phyloP scores from a whole-genome alignment of 2,329 filamentous ascomycete species.

The Aspergillus viridinutans region DNA sequence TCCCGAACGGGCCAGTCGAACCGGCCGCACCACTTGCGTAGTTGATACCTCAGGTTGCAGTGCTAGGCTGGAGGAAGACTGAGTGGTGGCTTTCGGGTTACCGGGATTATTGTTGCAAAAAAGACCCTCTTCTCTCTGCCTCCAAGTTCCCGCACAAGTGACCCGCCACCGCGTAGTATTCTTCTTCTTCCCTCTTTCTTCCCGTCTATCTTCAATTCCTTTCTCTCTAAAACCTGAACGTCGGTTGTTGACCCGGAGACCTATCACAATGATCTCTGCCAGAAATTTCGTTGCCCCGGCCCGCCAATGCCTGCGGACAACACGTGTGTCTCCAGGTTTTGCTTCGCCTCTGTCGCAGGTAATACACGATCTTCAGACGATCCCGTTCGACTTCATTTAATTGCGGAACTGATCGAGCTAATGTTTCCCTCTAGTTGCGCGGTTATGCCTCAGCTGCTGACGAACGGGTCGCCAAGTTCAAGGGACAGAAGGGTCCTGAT shows the following conservation, averaged over 20 bases:
- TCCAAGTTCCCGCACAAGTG: constrained; percentile 20
- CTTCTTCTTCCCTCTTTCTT: constrained; percentile 11
- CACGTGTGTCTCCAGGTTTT: constrained; percentile 46
- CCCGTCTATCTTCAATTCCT: constrained; percentile 9
- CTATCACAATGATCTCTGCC: constrained; percentile 71
- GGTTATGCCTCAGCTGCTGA: constrained; percentile 52
- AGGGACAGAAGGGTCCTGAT: constrained; percentile 81
- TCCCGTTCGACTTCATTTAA: constrained; percentile 5
- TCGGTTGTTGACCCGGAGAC: constrained; percentile 17
- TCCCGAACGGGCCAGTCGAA: background rate
- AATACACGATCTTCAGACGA: constrained; percentile 27
- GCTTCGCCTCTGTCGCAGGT: constrained; percentile 56
- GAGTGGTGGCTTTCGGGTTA: background rate
- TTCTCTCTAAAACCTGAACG: background rate
- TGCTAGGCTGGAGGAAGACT: too few relatives aligned
- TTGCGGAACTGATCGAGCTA: constrained; percentile 14
- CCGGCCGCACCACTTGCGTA: background rate
- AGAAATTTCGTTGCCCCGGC: constrained; percentile 72
- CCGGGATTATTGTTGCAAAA: background rate
- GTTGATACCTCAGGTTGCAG: background rate
- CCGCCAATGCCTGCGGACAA: constrained; percentile 73
- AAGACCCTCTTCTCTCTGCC: background rate
- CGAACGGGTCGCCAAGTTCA: constrained; percentile 85
- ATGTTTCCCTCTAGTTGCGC: constrained; percentile 51
- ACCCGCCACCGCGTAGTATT: constrained; percentile 2